phyloP scores from a whole-genome alignment of 768 basidiomycete genomes.

The Termitomyces sp. region DNA sequence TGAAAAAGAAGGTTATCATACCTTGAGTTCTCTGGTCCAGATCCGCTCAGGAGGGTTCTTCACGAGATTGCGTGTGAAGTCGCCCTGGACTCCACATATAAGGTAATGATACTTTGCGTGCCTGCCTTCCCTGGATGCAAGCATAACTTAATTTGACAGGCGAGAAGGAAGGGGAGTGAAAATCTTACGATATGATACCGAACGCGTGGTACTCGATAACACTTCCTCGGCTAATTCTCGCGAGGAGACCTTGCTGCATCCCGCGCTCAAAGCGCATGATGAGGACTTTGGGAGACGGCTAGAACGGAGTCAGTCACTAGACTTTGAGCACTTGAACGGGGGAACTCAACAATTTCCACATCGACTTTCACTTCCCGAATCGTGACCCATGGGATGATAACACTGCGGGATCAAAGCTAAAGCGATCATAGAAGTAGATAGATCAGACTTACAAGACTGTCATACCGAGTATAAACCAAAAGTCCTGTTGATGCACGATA shows the following conservation, averaged over 20 bases:
- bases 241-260: conserved; percentile 81
- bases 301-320: conserved; percentile 2
- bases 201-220: conserved; percentile 85
- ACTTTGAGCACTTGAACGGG: neutral
- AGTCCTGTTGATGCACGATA: conserved; percentile 65
- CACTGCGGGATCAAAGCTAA: conserved; percentile 28
- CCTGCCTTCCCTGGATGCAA: conserved; percentile 53
- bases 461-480: conserved; percentile 77
- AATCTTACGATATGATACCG: conserved; percentile 70
- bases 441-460: conserved; percentile 51
- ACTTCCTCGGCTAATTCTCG: conserved; percentile 71
- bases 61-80: conserved; percentile 73
- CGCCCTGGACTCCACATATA: conserved; percentile 82
- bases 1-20: conserved; percentile 21
- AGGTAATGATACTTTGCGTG: conserved; percentile 74
- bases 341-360: conserved; percentile 61
- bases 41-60: conserved; percentile 64
- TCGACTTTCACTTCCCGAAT: conserved; percentile 73
- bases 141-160: neutral
- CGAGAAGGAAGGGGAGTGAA: neutral
- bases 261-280: conserved; percentile 77
- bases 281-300: conserved; percentile 81
- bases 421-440: conserved; percentile 6
- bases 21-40: conserved; percentile 83
- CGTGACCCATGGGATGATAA: conserved; percentile 72